Percentiles rank a stretch among this genome's conserved stretches.
phyloP scores from a whole-genome alignment of 495 filamentous ascomycete genomes.

The Astrothelium macrocarpum region DNA sequence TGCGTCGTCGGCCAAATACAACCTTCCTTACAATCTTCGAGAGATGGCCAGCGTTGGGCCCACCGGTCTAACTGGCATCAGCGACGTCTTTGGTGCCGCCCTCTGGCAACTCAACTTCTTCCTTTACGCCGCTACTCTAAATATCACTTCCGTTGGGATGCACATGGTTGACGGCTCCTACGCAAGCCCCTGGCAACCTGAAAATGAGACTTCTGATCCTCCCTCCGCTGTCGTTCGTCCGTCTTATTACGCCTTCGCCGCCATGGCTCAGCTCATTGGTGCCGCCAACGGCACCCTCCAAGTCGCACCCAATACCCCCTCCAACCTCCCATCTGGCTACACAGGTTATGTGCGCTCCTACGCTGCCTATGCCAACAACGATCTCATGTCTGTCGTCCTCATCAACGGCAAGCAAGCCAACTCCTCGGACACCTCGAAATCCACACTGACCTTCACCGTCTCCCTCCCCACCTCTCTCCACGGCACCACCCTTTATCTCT shows the following conservation, averaged over 20 bases:
- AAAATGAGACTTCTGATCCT: conserved; percentile 19
- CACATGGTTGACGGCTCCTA: conserved; percentile 36
- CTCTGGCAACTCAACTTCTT: conserved; percentile 19
- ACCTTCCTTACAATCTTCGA: conserved; percentile 26
- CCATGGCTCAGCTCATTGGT: conserved; percentile 31
- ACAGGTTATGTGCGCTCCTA: conserved; percentile 25
- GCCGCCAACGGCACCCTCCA: conserved; percentile 26
- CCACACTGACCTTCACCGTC: conserved; percentile 18
- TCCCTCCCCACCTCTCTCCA: conserved; percentile 15
- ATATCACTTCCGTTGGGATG: conserved; percentile 29
- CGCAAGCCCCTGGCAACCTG: conserved; percentile 31
- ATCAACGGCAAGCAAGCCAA: conserved; percentile 28
- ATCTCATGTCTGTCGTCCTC: conserved; percentile 25
- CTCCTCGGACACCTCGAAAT: conserved; percentile 18
- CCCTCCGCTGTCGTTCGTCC: conserved; percentile 22
- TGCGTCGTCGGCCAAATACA: conserved; percentile 20
- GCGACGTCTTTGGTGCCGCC: conserved; percentile 16
- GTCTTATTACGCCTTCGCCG: conserved; percentile 33
- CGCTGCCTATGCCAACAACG: conserved; percentile 22
- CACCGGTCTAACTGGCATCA: conserved; percentile 23
- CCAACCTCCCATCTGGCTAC: conserved; percentile 15
- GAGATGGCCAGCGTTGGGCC: conserved; percentile 32
- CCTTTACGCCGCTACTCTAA: conserved; percentile 22
- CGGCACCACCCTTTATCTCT: conserved; percentile 23
- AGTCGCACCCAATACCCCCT: conserved; percentile 16